Evolutionary conservation across 768 basidiomycete species (phyloP), one percentile per base, ranked within the genome.

Genomic region (Leucogyrophana mollusca): DNA sequence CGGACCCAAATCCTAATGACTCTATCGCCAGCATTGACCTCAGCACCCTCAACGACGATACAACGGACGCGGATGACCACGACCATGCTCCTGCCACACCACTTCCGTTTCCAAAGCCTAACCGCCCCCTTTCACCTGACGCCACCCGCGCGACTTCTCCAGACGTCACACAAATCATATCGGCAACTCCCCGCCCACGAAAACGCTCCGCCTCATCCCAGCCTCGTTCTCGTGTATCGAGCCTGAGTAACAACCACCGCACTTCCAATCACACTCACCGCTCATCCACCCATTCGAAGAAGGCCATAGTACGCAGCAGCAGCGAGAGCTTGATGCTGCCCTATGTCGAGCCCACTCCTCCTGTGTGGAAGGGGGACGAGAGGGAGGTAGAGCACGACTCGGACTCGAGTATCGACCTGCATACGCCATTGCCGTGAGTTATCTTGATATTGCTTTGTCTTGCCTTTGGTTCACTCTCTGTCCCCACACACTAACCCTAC

Each of bases 361-460:
- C 4, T 3, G 3, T 0, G 36, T 32, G 33, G 17, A n/a, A 41
- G n/a, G 16, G 27, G 40, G 51, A 57, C 38, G 68, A 61, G 25
- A 64, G 34, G 9, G 57, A 62, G 4, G 69, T 61, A 9, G 73
- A 49, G 1, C 65, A 67, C 20, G 79, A 78, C n/a, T 74, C 73
- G 1, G 82, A 83, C 65, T 84, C 82, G 14, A 82, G 80, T 60
- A 58, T 85, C 40, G 84, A 86, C 64, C 56, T 86, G 24, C 83
- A 85, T 54, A 86, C 84, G 1, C 82, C 83, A 0, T 59, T 86
- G 8, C 82, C 84, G 83, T 85, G 55, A 64, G 83, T 78, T 48
- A 9, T 46, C 10, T 46, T 40, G 43, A 33, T 35, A 27, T 39
- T 44, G 8, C 22, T 43, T 44, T 46, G 27, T 47, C 21, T 53